Evolutionary conservation across 2,329 filamentous ascomycete species (phyloP).

Genomic region (Aspergillus quadrilineatus): DNA sequence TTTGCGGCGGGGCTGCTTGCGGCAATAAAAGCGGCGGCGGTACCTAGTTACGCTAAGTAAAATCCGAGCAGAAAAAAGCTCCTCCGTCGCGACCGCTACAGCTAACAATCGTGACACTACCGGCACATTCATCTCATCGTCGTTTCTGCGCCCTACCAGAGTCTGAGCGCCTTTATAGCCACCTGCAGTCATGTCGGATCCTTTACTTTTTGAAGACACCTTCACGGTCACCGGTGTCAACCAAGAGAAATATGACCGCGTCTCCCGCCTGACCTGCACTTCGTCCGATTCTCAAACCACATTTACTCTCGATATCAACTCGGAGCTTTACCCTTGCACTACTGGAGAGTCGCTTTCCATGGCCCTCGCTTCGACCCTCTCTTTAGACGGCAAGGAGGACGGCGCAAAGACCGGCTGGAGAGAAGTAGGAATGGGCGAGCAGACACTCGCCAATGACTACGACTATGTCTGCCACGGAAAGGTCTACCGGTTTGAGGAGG

Average conservation of each 20-base stretch:
- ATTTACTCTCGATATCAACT: constrained; percentile 90
- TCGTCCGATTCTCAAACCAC: constrained; percentile 72
- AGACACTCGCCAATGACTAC: constrained; percentile 55
- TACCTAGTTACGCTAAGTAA: constrained; percentile 7
- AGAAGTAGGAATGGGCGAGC: constrained; percentile 60
- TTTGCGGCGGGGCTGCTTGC: constrained; percentile 25
- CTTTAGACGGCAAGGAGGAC: constrained; percentile 82
- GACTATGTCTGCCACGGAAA: constrained; percentile 55
- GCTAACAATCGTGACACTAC: background rate
- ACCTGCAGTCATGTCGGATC: constrained; percentile 68
- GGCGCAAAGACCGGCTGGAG: constrained; percentile 70
- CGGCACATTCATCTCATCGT: background rate
- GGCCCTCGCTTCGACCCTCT: constrained; percentile 79
- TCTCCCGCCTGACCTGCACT: constrained; percentile 77
- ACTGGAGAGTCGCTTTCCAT: constrained; percentile 76
- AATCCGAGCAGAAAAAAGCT: constrained; percentile 25
- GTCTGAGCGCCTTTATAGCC: no score
- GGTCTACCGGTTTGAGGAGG: constrained; percentile 53
- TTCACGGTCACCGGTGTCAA: constrained; percentile 81
- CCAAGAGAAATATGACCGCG: constrained; percentile 89
- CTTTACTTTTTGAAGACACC: constrained; percentile 88
- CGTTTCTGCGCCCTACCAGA: background rate
- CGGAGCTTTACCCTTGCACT: constrained; percentile 78
- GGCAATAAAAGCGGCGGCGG: constrained; percentile 27
- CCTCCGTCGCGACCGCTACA: constrained; percentile 11